Evolutionary conservation across 257 asterid species (phyloP).

Genomic region (Solanum paucissectum): DNA sequence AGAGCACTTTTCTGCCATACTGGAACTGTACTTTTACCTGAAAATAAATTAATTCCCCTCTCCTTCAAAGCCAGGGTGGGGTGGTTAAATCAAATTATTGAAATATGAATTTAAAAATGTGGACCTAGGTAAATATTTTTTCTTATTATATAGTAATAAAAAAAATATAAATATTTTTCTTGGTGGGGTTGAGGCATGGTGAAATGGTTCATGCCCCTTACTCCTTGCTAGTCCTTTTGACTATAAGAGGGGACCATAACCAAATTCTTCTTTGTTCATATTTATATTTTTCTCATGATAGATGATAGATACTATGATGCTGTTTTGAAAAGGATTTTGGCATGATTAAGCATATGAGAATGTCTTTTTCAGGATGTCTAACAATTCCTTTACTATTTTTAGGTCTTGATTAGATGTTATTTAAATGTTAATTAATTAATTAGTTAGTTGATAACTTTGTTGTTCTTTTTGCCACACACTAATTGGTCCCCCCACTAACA

Average conservation of each 20-base stretch:
- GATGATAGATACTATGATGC: slow-evolving; percentile 27
- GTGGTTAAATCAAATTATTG: neutral
- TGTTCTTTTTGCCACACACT: neutral
- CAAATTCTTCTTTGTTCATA: neutral
- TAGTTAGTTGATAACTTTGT: neutral
- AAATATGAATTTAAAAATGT: slow-evolving; percentile 19
- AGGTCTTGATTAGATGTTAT: neutral
- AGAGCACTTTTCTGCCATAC: neutral
- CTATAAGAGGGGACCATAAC: neutral
- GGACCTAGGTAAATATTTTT: slow-evolving; percentile 13
- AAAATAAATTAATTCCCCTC: neutral
- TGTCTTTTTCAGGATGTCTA: neutral
- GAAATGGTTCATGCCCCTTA: slow-evolving; percentile 34
- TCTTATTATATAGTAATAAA: neutral
- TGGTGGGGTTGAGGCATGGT: slow-evolving; percentile 14
- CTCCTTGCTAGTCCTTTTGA: neutral
- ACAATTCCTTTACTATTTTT: neutral
- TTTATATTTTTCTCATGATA: slow-evolving; percentile 19
- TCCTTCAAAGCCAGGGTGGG: too few species aligned
- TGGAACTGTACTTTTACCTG: slow-evolving; percentile 3
- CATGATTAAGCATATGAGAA: slow-evolving; percentile 7
- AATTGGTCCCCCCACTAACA: neutral
- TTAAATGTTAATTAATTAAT: neutral
- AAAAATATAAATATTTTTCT: neutral
- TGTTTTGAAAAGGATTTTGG: slow-evolving; percentile 17